These are phyloP conservation scores for Aspergillus saccharolyticus DNA, from an alignment of 495 filamentous ascomycete genomes.

Conservation along the genomic window DNA sequence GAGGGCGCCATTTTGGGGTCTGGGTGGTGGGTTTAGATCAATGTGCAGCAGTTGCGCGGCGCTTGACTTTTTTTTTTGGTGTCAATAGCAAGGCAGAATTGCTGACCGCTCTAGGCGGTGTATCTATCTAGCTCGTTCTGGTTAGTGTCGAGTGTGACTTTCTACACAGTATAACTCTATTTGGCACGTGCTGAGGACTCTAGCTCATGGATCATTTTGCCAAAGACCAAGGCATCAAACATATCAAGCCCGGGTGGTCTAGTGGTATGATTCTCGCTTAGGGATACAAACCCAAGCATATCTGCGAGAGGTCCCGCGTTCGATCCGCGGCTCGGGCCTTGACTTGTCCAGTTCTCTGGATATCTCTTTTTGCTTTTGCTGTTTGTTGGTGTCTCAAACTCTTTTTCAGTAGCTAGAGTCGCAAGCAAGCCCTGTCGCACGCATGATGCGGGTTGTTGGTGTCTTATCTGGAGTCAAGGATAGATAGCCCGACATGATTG, in stretches of 20 bases:
- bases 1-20: conserved; percentile 31
- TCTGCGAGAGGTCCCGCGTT: background rate
- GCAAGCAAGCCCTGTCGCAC: too few species aligned
- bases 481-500: too few species aligned
- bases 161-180: background rate
- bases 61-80: background rate
- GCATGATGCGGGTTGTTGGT: too few species aligned
- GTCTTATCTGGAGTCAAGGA: too few species aligned
- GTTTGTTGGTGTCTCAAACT: too few species aligned
- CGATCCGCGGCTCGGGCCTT: background rate
- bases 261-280: background rate
- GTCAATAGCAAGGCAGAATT: background rate
- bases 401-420: background rate
- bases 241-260: background rate
- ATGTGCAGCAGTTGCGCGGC: background rate
- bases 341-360: background rate
- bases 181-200: background rate
- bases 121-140: background rate
- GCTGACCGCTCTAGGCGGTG: background rate
- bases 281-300: background rate
- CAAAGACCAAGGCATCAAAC: background rate
- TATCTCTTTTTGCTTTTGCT: too few species aligned
- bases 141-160: background rate
- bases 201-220: background rate
- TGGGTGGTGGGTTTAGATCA: background rate